Evolutionary conservation across 352 stramenopile genomes (phyloP).

Genomic region (Discostella stelligera): DNA sequence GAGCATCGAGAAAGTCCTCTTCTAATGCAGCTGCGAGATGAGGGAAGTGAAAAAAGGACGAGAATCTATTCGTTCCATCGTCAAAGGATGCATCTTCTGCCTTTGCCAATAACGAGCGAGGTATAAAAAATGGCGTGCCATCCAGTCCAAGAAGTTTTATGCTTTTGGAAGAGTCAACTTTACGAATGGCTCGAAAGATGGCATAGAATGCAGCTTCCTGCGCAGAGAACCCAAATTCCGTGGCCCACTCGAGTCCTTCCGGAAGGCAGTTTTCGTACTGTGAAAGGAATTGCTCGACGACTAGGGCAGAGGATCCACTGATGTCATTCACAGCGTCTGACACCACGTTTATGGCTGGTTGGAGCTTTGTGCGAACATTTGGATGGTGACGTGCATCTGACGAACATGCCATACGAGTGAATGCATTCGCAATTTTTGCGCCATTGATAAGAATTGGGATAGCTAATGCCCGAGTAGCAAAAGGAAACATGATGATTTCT

Average conservation of each 20-base stretch:
- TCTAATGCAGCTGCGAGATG: slow-evolving; percentile 69
- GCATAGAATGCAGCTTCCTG: slow-evolving; percentile 51
- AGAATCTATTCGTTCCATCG: slow-evolving; percentile 37
- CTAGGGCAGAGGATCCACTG: slow-evolving; percentile 17
- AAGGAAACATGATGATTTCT: not conserved
- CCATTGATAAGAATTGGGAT: not conserved
- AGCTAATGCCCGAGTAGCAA: not conserved
- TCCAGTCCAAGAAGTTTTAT: slow-evolving; percentile 37
- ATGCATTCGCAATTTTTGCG: slow-evolving; percentile 6
- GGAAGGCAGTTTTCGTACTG: slow-evolving; percentile 31
- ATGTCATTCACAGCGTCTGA: slow-evolving; percentile 6
- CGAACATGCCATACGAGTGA: too few species aligned
- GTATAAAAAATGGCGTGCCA: slow-evolving; percentile 40
- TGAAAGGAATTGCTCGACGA: slow-evolving; percentile 34
- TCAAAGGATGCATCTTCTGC: slow-evolving; percentile 6
- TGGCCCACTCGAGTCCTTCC: slow-evolving; percentile 50
- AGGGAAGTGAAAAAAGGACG: slow-evolving; percentile 66
- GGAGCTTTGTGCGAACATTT: slow-evolving; percentile 15
- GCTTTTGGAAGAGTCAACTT: slow-evolving; percentile 23
- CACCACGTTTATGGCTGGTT: slow-evolving; percentile 15
- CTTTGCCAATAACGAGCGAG: slow-evolving; percentile 15
- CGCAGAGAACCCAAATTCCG: slow-evolving; percentile 59
- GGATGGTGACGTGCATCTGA: not conserved
- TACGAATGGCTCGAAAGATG: slow-evolving; percentile 64
- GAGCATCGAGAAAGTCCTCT: slow-evolving; percentile 80